These are phyloP conservation scores for Sodiomyces alkalinus DNA, from an alignment of 2,329 filamentous ascomycete genomes.

Conservation along the genomic window DNA sequence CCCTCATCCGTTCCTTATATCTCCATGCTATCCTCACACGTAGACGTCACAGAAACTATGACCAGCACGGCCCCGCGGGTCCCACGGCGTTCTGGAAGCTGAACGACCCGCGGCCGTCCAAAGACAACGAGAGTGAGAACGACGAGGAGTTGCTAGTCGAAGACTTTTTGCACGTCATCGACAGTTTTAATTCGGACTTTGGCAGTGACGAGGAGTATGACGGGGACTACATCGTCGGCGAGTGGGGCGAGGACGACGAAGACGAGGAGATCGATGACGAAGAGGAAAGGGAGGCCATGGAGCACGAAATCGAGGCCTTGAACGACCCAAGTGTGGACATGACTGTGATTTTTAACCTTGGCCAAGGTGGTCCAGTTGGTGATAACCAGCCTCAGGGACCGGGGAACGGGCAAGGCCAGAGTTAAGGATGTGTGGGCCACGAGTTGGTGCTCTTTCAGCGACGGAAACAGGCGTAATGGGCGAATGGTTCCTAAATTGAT, in stretches of 20 bases:
- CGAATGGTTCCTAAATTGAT: no score
- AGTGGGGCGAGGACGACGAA: constrained; percentile 13
- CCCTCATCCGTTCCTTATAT: neutral
- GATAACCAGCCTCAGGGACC: no score
- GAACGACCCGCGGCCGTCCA: constrained; percentile 15
- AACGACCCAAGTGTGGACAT: no score
- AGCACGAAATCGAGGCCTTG: constrained; percentile 12
- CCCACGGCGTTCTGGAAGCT: constrained; percentile 67
- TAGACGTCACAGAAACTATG: constrained; percentile 37
- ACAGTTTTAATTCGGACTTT: constrained; percentile 10
- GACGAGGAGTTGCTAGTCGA: constrained; percentile 6
- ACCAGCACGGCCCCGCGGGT: constrained; percentile 53
- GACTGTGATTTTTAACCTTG: constrained; percentile 8
- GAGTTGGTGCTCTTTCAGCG: no score
- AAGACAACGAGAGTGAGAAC: constrained; percentile 10
- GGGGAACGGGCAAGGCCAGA: no score
- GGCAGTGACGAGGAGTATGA: constrained; percentile 11
- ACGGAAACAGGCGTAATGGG: neutral
- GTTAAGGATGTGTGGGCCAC: no score
- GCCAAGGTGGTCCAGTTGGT: no score
- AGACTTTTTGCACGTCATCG: constrained; percentile 9
- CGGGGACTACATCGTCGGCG: constrained; percentile 9
- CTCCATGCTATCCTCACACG: neutral
- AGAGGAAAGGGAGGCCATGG: constrained; percentile 11
- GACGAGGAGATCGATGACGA: constrained; percentile 13